Conservation (phyloP, 345 rosid genomes). For the Gossypium thurberi region DNA sequence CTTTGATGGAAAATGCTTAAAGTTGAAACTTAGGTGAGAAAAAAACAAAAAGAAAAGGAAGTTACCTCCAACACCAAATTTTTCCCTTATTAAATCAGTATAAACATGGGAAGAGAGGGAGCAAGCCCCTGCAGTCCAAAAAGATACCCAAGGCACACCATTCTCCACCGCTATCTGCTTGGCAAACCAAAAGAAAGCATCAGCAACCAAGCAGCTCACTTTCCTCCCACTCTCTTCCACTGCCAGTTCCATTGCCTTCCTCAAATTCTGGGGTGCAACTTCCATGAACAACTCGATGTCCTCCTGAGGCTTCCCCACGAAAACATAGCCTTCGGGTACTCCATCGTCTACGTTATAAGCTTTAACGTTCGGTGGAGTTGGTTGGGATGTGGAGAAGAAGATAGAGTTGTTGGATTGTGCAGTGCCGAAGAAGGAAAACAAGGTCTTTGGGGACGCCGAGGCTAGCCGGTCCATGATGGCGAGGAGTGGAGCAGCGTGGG, state of each 20-base stretch:
- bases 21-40: background rate
- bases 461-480: slow-evolving; percentile 40
- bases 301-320: slow-evolving; percentile 31
- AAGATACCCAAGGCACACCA: slow-evolving; percentile 41
- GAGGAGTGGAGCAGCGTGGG: slow-evolving; percentile 48
- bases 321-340: slow-evolving; percentile 16
- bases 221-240: slow-evolving; percentile 30
- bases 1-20: background rate
- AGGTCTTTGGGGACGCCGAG: slow-evolving; percentile 24
- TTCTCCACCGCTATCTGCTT: slow-evolving; percentile 33
- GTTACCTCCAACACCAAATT: slow-evolving; percentile 15
- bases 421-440: slow-evolving; percentile 56
- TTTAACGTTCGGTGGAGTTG: slow-evolving; percentile 28
- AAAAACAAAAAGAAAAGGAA: background rate
- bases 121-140: slow-evolving; percentile 25
- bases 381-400: slow-evolving; percentile 14
- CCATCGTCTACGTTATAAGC: slow-evolving; percentile 33
- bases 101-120: slow-evolving; percentile 35
- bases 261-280: slow-evolving; percentile 29
- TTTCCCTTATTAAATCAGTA: slow-evolving; percentile 28
- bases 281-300: slow-evolving; percentile 38
- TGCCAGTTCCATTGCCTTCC: slow-evolving; percentile 25
- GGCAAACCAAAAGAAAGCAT: slow-evolving; percentile 45
- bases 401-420: slow-evolving; percentile 27
- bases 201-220: slow-evolving; percentile 43